phyloP scores from a whole-genome alignment of 192 early-diverging fungal genomes.

The Podila clonocystis region DNA sequence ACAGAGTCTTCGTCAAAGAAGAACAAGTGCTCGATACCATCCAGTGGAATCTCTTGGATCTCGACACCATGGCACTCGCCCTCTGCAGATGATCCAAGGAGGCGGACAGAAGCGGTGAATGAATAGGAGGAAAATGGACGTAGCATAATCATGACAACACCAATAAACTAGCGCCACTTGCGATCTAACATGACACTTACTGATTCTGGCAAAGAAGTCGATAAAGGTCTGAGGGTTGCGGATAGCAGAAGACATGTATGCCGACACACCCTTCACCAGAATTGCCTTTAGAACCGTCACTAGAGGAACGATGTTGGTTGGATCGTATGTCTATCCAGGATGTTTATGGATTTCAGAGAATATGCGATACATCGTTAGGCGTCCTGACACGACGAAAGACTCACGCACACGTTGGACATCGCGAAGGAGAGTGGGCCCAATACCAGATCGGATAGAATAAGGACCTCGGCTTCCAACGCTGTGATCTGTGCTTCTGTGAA shows the following conservation, averaged over 20 bases:
- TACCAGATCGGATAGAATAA: slow-evolving; percentile 51
- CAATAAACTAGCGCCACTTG: not conserved
- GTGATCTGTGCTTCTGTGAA: slow-evolving; percentile 44
- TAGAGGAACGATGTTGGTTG: slow-evolving; percentile 39
- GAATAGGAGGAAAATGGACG: not conserved
- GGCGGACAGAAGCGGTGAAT: not conserved
- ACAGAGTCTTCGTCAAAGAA: slow-evolving; percentile 46
- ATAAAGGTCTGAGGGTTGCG: slow-evolving; percentile 46
- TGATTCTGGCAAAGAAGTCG: slow-evolving; percentile 40
- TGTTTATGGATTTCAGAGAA: not conserved
- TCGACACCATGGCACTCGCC: slow-evolving; percentile 27
- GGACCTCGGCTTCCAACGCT: slow-evolving; percentile 28
- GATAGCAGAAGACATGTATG: slow-evolving; percentile 49
- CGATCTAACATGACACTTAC: slow-evolving; percentile 15
- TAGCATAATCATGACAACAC: not conserved
- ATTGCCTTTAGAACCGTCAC: slow-evolving; percentile 35
- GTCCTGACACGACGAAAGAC: not conserved
- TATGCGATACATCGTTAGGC: not conserved
- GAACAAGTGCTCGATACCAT: slow-evolving; percentile 27
- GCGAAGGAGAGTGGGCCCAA: not conserved
- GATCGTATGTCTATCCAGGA: slow-evolving; percentile 38
- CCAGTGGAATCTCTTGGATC: slow-evolving; percentile 32
- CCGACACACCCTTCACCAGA: slow-evolving; percentile 32
- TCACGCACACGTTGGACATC: not conserved
- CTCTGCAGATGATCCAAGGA: slow-evolving; percentile 1